Evolutionary conservation across 805 yeast species (phyloP).

Genomic region (Candida fluviatilis): DNA sequence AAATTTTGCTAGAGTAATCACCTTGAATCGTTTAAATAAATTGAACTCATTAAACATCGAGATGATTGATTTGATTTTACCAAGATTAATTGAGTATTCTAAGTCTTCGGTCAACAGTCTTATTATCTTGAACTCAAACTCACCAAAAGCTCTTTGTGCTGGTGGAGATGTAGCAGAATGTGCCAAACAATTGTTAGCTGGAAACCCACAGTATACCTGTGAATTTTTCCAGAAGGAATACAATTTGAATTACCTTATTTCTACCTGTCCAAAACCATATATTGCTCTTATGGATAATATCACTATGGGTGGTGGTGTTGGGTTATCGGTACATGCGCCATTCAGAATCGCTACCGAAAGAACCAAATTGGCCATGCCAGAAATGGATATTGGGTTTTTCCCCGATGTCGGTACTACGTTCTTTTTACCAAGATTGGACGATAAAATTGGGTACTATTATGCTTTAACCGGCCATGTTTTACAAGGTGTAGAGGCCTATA

Average conservation of each 20-base stretch:
- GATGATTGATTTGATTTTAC: conserved; percentile 70
- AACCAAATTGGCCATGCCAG: conserved; percentile 96
- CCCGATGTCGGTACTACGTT: conserved; percentile 95
- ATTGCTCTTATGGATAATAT: conserved; percentile 88
- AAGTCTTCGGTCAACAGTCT: conserved; percentile 62
- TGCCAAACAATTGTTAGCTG: conserved; percentile 54
- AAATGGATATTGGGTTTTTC: conserved; percentile 92
- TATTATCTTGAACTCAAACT: conserved; percentile 61
- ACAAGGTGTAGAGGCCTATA: conserved; percentile 73
- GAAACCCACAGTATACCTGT: conserved; percentile 45
- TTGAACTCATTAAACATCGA: conserved; percentile 77
- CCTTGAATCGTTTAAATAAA: conserved; percentile 76
- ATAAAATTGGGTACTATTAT: conserved; percentile 77
- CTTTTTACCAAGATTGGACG: conserved; percentile 79
- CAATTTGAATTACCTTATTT: conserved; percentile 69
- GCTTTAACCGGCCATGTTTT: conserved; percentile 83
- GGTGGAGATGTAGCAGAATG: conserved; percentile 93
- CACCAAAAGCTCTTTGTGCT: conserved; percentile 81
- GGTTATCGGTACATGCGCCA: conserved; percentile 84
- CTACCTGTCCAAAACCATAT: conserved; percentile 83
- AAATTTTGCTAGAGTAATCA: conserved; percentile 66
- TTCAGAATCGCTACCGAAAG: conserved; percentile 91
- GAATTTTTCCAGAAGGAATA: conserved; percentile 79
- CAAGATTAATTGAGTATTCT: conserved; percentile 72
- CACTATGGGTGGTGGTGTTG: conserved; percentile 98